Evolutionary conservation across 352 stramenopile genomes (phyloP).

Genomic region (Globisporangium iwayamae): DNA sequence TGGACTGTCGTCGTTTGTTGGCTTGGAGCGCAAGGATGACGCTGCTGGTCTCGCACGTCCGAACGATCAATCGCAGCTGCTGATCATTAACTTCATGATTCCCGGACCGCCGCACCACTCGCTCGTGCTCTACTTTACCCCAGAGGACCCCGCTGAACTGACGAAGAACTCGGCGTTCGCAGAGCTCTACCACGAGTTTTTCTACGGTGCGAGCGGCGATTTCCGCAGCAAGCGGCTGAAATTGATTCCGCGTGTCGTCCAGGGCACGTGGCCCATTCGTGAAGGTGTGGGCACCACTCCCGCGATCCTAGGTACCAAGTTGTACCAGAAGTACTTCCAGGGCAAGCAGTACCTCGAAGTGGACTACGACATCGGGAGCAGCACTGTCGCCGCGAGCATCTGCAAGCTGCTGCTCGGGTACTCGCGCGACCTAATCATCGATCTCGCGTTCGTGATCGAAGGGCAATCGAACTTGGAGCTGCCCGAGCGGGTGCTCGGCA

Average conservation of each 20-base stretch:
- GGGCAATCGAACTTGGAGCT: conserved; percentile 63
- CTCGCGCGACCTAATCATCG: conserved; percentile 67
- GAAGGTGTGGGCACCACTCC: conserved; percentile 87
- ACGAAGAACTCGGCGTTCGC: conserved; percentile 67
- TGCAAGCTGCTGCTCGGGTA: conserved; percentile 72
- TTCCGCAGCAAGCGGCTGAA: conserved; percentile 86
- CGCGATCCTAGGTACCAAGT: conserved; percentile 88
- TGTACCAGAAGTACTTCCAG: conserved; percentile 75
- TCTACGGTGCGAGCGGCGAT: conserved; percentile 45
- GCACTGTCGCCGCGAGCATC: conserved; percentile 61
- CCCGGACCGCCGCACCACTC: conserved; percentile 61
- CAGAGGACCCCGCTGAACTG: conserved; percentile 51
- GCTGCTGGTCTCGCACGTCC: conserved; percentile 3
- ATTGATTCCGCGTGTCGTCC: conserved; percentile 86
- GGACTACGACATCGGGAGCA: conserved; percentile 81
- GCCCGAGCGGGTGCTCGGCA: conserved; percentile 69
- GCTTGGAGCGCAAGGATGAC: conserved; percentile 23
- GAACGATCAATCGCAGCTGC: conserved; percentile 44
- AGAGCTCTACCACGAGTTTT: conserved; percentile 65
- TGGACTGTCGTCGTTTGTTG: conserved; percentile 65
- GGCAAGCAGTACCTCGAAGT: conserved; percentile 67
- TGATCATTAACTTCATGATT: conserved; percentile 84
- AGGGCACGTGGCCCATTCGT: conserved; percentile 88
- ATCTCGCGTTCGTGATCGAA: conserved; percentile 83
- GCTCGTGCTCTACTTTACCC: conserved; percentile 81